Conservation (phyloP, 495 filamentous ascomycete species). For the Penicillium pulvis region DNA sequence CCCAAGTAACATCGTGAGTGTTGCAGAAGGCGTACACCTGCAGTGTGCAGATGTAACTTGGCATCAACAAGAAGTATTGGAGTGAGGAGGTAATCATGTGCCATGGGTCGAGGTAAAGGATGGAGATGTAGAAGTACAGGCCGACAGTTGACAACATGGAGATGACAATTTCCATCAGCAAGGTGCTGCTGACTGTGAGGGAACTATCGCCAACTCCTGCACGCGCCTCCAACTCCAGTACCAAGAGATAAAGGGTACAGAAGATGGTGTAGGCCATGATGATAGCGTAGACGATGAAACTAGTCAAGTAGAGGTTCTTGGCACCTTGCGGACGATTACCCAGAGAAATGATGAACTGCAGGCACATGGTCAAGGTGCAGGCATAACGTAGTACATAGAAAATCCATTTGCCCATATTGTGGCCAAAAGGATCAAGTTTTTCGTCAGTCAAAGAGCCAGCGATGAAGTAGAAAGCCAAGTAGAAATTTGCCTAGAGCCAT, state of each 20-base stretch:
- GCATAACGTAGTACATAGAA: conserved; percentile 85
- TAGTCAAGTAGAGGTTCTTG: conserved; percentile 83
- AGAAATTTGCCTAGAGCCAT: conserved; percentile 79
- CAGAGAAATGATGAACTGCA: conserved; percentile 97
- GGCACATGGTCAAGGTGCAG: conserved; percentile 83
- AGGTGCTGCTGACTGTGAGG: conserved; percentile 72
- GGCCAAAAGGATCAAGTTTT: conserved; percentile 84
- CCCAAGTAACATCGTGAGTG: conserved; percentile 98
- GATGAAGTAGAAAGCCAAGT: conserved; percentile 98
- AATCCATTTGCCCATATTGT: conserved; percentile 78
- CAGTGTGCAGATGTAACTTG: conserved; percentile 92
- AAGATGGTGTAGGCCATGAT: conserved; percentile 98
- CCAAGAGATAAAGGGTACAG: conserved; percentile 80
- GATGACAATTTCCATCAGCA: conserved; percentile 94
- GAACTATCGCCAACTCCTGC: conserved; percentile 35
- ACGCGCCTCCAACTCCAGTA: conserved; percentile 68
- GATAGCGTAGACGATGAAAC: conserved; percentile 82
- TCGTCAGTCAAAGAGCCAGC: conserved; percentile 88
- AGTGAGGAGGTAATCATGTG: conserved; percentile 94
- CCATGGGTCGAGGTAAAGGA: conserved; percentile 97
- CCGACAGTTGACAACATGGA: conserved; percentile 87
- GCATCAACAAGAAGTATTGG: conserved; percentile 94
- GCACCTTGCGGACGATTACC: conserved; percentile 96
- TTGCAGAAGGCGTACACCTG: conserved; percentile 99
- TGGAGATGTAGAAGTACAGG: conserved; percentile 93